Evolutionary conservation across 1,139 yeast genomes (phyloP).

Genomic region (Candida smagusa): DNA sequence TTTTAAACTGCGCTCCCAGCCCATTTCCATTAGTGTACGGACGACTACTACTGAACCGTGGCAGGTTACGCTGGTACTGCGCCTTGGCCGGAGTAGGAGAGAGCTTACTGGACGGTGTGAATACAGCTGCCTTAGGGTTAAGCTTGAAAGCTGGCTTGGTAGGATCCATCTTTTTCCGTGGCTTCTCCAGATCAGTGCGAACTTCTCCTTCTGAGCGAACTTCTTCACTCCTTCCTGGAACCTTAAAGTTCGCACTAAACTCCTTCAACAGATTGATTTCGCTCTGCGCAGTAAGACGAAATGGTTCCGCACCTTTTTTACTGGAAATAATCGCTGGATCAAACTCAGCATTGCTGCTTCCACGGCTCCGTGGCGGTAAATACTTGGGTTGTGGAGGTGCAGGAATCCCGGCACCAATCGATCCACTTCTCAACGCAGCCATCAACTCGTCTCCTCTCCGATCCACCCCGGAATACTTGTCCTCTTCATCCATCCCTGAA

Average conservation of each 20-base stretch:
- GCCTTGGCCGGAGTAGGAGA: slow-evolving; percentile 33
- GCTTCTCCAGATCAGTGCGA: background rate
- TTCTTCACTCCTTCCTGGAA: slow-evolving; percentile 62
- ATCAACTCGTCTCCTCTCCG: slow-evolving; percentile 60
- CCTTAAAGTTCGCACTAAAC: slow-evolving; percentile 79
- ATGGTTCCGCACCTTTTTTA: slow-evolving; percentile 15
- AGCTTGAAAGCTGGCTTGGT: slow-evolving; percentile 61
- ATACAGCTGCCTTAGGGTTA: slow-evolving; percentile 69
- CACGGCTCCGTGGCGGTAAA: slow-evolving; percentile 65
- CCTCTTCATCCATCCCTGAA: slow-evolving; percentile 91
- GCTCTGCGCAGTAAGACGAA: slow-evolving; percentile 54
- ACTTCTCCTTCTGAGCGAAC: slow-evolving; percentile 5
- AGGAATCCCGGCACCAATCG: slow-evolving; percentile 13
- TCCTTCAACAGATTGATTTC: slow-evolving; percentile 79
- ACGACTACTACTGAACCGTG: slow-evolving; percentile 34
- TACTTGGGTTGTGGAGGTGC: slow-evolving; percentile 29
- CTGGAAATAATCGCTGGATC: slow-evolving; percentile 79
- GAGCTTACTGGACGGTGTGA: slow-evolving; percentile 51
- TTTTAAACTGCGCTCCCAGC: slow-evolving; percentile 21
- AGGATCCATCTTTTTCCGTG: slow-evolving; percentile 51
- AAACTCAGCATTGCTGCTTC: slow-evolving; percentile 48
- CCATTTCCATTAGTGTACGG: slow-evolving; percentile 20
- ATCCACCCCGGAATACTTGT: slow-evolving; percentile 88
- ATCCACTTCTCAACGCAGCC: slow-evolving; percentile 51
- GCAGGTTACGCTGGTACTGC: slow-evolving; percentile 12